These are phyloP conservation scores for Coccomyxa sp. DNA, from an alignment of 139 green algal genomes.

Conservation along the genomic window DNA sequence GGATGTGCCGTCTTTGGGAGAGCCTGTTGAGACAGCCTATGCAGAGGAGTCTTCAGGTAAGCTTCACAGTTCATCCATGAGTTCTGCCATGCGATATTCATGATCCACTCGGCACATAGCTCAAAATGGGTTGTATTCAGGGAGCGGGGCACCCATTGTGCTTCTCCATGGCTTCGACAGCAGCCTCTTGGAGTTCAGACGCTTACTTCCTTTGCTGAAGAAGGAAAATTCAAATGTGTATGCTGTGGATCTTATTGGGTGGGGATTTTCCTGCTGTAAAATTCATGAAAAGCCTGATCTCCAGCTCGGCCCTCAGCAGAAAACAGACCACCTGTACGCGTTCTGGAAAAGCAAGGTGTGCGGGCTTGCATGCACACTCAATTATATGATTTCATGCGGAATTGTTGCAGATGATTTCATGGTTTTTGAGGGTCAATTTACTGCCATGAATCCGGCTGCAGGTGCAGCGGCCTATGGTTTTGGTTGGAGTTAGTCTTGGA, in stretches of 20 bases:
- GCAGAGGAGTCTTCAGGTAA: conserved; percentile 8
- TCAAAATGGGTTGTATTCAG: background rate
- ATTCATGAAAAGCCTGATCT: conserved; percentile 20
- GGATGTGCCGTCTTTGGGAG: conserved; percentile 16
- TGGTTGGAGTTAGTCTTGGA: conserved; percentile 81
- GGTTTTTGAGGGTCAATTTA: background rate
- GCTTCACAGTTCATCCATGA: background rate
- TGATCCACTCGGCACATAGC: too few species aligned
- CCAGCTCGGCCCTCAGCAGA: conserved; percentile 55
- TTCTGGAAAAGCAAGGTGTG: conserved; percentile 67
- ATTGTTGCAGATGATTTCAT: background rate
- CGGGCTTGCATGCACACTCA: background rate
- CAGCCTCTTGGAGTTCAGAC: conserved; percentile 61
- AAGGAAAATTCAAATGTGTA: conserved; percentile 35
- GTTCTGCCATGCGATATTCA: too few species aligned
- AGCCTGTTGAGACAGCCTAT: conserved; percentile 31
- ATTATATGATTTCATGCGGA: background rate
- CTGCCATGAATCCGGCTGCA: background rate
- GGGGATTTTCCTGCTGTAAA: conserved; percentile 41
- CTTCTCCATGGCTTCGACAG: conserved; percentile 88
- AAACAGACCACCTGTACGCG: conserved; percentile 68
- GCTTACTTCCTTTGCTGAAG: conserved; percentile 68
- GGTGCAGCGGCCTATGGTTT: conserved; percentile 54
- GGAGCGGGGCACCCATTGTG: conserved; percentile 52
- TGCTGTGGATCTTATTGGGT: conserved; percentile 72